Base-by-base conservation (phyloP, 345 rosid species). In the Eucalyptus marginata region DNA sequence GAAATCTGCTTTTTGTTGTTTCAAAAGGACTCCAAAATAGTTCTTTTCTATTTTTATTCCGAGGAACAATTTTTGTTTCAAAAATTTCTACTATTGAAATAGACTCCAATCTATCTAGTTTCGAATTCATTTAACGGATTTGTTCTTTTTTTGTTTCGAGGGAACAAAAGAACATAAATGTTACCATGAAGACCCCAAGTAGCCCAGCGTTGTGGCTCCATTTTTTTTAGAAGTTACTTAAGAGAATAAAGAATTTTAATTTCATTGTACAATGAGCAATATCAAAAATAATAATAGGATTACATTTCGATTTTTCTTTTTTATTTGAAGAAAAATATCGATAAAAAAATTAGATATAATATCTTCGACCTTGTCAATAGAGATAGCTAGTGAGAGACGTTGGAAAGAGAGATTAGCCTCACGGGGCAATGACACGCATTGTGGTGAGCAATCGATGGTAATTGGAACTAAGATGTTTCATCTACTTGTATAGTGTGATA, bases 391-490 rank as follows among this genome's bases (percentile, higher is more conserved):
- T 6, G 40, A n/a, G 76, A 59, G 68, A 59, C 8, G 2, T 11
- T n/a, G 76, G 40, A 64, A 64, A 16, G 10, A 64, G 36, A 64
- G 8, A n/a, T 14, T 64, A 14, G 1, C 24, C 58, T 52, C 24
- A 18, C 1, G 9, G 68, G 68, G 71, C 16, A 29, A n/a, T 11
- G 31, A 13, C 31, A 13, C 1, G 33, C 17, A 62, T 29, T 12
- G 17, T 14, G 10, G 10, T 1, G 20, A 64, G 3, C 20, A n/a
- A n/a, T 15, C 2, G 3, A n/a, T 6, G 36, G 36, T n/a, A n/a
- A 64, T 1, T 0, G 24, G 24, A 68, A 33, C 44, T 20, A 5
- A 17, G 4, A 33, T 3, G 46, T 71, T 71, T 71, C 81, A 17
- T 33, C 81, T 36, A 2, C 7, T 9, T 13, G 8, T 13, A 9